phyloP scores from a whole-genome alignment of 1,139 yeast genomes.

The Sugiyamaella novakii region DNA sequence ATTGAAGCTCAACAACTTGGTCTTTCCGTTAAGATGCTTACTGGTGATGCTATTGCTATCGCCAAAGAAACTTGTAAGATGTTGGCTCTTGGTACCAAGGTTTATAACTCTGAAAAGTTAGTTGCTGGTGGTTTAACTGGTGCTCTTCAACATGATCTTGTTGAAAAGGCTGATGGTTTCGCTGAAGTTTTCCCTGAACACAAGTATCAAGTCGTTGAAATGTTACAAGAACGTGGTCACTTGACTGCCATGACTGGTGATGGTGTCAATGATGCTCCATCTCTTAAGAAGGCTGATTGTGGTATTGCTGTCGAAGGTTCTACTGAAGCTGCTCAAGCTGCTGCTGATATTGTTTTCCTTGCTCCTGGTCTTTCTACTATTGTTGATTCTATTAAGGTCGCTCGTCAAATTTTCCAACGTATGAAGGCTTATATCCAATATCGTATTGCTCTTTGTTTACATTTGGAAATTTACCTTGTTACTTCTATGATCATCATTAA shows the following conservation, averaged over 20 bases:
- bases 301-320: constrained; percentile 99
- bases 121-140: constrained; percentile 96
- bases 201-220: constrained; percentile 89
- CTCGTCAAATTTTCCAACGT: constrained; percentile 98
- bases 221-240: constrained; percentile 88
- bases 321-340: constrained; percentile 94
- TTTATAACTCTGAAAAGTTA: constrained; percentile 94
- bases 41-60: constrained; percentile 99
- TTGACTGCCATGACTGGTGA: constrained; percentile 99
- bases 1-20: constrained; percentile 91
- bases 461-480: constrained; percentile 90
- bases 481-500: constrained; percentile 92
- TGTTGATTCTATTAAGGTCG: constrained; percentile 87
- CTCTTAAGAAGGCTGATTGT: constrained; percentile 93
- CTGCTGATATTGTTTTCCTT: constrained; percentile 94
- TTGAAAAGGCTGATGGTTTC: constrained; percentile 95
- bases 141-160: constrained; percentile 93
- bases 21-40: constrained; percentile 95
- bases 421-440: constrained; percentile 95
- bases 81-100: constrained; percentile 95
- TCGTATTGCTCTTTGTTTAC: constrained; percentile 93
- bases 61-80: constrained; percentile 99
- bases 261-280: constrained; percentile 97
- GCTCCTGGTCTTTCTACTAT: constrained; percentile 93
- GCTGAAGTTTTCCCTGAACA: constrained; percentile 98